Evolutionary conservation across 345 rosid genomes (phyloP).

Genomic region (Salix suchowensis): DNA sequence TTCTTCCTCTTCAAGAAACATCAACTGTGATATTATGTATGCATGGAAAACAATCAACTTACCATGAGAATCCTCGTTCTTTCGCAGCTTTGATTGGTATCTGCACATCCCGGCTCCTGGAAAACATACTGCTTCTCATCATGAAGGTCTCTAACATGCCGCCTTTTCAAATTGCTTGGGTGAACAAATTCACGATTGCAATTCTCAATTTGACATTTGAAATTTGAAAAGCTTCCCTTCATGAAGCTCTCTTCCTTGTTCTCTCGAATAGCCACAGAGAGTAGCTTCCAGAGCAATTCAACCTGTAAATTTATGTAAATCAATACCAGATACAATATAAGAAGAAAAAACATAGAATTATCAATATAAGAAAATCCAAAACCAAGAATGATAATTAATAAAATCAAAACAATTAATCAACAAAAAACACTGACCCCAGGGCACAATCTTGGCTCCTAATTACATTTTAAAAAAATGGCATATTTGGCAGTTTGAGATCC

Average conservation of each 20-base stretch:
- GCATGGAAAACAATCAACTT: slow-evolving; percentile 3
- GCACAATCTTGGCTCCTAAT: background rate
- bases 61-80: slow-evolving; percentile 77
- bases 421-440: background rate
- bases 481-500: too few species aligned
- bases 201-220: slow-evolving; percentile 53
- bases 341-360: background rate
- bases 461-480: too few species aligned
- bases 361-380: background rate
- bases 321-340: background rate
- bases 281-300: background rate
- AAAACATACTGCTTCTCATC: slow-evolving; percentile 43
- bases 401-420: background rate
- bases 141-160: slow-evolving; percentile 54
- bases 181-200: slow-evolving; percentile 47
- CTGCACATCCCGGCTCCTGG: slow-evolving; percentile 61
- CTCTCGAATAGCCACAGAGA: slow-evolving; percentile 35
- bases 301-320: background rate
- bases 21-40: background rate
- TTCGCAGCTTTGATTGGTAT: slow-evolving; percentile 52
- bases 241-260: slow-evolving; percentile 40
- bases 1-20: background rate
- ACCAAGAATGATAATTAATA: background rate
- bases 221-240: slow-evolving; percentile 68
- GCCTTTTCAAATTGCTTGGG: slow-evolving; percentile 50